Conservation (phyloP, 345 rosid genomes). For the Noccaea bulbosa region DNA sequence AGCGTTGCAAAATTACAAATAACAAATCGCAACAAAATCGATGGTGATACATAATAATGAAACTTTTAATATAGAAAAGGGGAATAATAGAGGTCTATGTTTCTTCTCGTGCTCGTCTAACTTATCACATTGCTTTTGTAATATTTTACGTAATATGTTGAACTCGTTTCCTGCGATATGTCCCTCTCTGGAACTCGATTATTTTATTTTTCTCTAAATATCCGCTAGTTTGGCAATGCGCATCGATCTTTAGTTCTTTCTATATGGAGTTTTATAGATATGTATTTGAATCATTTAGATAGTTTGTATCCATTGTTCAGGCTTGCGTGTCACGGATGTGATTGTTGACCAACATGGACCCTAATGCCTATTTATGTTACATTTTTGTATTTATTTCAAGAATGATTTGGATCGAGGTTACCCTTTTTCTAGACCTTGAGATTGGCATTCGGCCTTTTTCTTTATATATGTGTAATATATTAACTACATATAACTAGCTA, state of each 20-base stretch:
- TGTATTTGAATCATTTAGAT: conserved; percentile 13
- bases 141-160: not conserved
- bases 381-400: conserved; percentile 27
- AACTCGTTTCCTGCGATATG: conserved; percentile 3
- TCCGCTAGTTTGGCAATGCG: conserved; percentile 5
- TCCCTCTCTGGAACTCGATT: not conserved
- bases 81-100: conserved; percentile 5
- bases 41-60: not conserved
- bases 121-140: conserved; percentile 8
- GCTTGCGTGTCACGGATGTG: conserved; percentile 52
- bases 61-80: not conserved
- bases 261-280: conserved; percentile 6
- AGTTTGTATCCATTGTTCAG: conserved; percentile 35
- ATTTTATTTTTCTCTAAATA: not conserved
- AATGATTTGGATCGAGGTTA: conserved; percentile 6
- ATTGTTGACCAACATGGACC: conserved; percentile 53
- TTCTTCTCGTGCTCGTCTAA: conserved; percentile 9
- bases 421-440: not conserved
- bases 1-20: not conserved
- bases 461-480: no score
- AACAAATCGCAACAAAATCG: not conserved
- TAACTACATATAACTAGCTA: not conserved
- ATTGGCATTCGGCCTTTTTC: conserved; percentile 18
- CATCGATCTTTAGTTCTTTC: not conserved
- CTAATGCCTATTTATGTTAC: conserved; percentile 16